Evolutionary conservation across 1,284 basidiomycete genomes (phyloP).

Genomic region (Ustilago hordei): DNA sequence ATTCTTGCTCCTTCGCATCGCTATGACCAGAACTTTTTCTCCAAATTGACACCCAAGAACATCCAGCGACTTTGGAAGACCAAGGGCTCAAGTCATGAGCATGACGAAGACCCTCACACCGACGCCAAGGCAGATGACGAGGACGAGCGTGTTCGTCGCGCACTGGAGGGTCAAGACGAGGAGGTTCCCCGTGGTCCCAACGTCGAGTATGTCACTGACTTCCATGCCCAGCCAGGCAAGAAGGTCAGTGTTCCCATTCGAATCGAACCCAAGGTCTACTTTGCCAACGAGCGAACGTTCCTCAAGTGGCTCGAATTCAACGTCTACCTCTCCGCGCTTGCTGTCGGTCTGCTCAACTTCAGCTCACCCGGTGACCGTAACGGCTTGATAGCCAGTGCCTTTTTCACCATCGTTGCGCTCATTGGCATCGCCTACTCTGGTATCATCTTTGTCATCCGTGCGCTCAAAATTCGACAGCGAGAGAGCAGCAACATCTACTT

Average conservation of each 20-base stretch:
- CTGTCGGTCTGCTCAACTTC: slow-evolving; percentile 79
- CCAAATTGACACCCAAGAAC: slow-evolving; percentile 66
- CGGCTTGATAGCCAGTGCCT: slow-evolving; percentile 83
- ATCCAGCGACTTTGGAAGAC: slow-evolving; percentile 64
- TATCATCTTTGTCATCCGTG: slow-evolving; percentile 87
- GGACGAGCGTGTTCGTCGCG: slow-evolving; percentile 62
- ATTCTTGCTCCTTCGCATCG: slow-evolving; percentile 65
- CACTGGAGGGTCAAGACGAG: slow-evolving; percentile 66
- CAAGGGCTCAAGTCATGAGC: slow-evolving; percentile 44
- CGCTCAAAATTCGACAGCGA: slow-evolving; percentile 75
- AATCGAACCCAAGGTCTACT: slow-evolving; percentile 97
- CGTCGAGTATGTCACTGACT: slow-evolving; percentile 77
- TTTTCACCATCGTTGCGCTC: slow-evolving; percentile 92
- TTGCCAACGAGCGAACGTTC: slow-evolving; percentile 89
- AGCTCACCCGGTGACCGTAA: slow-evolving; percentile 79
- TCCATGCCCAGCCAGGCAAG: slow-evolving; percentile 87
- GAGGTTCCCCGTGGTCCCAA: slow-evolving; percentile 71
- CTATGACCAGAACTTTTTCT: slow-evolving; percentile 66
- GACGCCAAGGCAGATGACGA: slow-evolving; percentile 70
- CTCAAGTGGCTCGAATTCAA: slow-evolving; percentile 86
- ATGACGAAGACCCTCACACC: slow-evolving; percentile 34
- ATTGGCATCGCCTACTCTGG: slow-evolving; percentile 89
- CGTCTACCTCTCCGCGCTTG: slow-evolving; percentile 72
- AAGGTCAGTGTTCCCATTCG: slow-evolving; percentile 90
- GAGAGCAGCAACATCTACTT: slow-evolving; percentile 67